phyloP scores from a whole-genome alignment of 225 moss, liverwort and hornwort genomes.

The Polytrichum formosum region DNA sequence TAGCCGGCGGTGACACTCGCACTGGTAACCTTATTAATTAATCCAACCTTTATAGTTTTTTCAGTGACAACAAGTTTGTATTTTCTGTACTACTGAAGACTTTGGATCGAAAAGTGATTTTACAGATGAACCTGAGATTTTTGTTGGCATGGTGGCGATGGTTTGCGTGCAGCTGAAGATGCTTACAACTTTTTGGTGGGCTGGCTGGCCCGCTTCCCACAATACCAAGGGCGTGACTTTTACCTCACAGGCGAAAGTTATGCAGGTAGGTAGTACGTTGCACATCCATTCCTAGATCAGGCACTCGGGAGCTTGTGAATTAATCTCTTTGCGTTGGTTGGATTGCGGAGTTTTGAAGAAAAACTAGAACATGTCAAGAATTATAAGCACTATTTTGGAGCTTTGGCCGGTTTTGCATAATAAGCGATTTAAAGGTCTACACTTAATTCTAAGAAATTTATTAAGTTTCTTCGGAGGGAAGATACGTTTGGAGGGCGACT shows the following conservation, averaged over 20 bases:
- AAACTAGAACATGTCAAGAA: no score
- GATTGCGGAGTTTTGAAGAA: neutral
- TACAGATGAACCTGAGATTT: neutral
- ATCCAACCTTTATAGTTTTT: no score
- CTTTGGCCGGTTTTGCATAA: no score
- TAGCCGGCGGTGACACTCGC: conserved; percentile 35
- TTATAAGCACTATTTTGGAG: no score
- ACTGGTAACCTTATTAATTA: conserved; percentile 14
- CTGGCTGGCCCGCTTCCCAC: conserved; percentile 73
- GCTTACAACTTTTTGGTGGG: conserved; percentile 61
- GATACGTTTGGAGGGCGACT: no score
- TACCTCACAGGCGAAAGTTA: conserved; percentile 86
- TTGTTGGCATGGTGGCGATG: neutral
- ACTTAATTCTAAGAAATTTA: no score
- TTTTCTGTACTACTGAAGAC: neutral
- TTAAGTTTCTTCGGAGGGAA: no score
- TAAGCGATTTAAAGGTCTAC: no score
- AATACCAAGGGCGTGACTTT: conserved; percentile 60
- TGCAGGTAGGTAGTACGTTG: conserved; percentile 18
- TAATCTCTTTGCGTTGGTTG: neutral
- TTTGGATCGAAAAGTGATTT: neutral
- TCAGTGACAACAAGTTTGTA: no score
- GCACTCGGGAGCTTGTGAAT: neutral
- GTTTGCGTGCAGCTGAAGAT: conserved; percentile 57
- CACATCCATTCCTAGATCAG: no score